These are phyloP conservation scores for Erythrophleum ivorense DNA, from an alignment of 331 rosid species.

Conservation along the genomic window DNA sequence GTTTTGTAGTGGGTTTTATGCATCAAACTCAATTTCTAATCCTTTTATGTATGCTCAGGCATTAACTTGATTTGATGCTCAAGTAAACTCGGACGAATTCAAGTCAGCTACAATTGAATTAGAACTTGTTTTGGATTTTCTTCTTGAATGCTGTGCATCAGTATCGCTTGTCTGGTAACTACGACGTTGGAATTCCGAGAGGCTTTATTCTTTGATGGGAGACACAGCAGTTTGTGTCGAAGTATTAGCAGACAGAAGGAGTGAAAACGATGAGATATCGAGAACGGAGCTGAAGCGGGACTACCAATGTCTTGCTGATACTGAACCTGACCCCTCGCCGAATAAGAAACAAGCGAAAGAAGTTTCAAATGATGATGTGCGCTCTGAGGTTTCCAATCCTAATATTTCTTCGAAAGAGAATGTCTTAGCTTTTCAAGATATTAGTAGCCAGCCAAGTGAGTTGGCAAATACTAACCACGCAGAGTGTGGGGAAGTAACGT, in stretches of 20 bases:
- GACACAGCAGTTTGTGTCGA: conserved; percentile 62
- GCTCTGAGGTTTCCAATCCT: conserved; percentile 89
- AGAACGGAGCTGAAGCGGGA: conserved; percentile 74
- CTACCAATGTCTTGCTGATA: conserved; percentile 55
- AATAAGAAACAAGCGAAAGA: conserved; percentile 78
- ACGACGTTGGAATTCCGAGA: conserved; percentile 34
- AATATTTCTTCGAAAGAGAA: conserved; percentile 64
- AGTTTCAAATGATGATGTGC: conserved; percentile 80
- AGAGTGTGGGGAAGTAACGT: conserved; percentile 83
- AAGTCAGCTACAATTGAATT: not conserved
- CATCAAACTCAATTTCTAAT: conserved; percentile 35
- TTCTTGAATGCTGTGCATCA: conserved; percentile 62
- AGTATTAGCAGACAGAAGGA: conserved; percentile 49
- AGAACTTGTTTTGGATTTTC: conserved; percentile 16
- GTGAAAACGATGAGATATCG: conserved; percentile 50
- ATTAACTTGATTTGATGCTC: conserved; percentile 22
- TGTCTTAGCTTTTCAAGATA: conserved; percentile 63
- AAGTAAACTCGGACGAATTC: conserved; percentile 28
- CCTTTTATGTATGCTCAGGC: conserved; percentile 35
- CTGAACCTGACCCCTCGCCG: conserved; percentile 50
- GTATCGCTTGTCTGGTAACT: conserved; percentile 38
- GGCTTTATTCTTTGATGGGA: conserved; percentile 67
- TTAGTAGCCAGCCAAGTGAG: conserved; percentile 76
- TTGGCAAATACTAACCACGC: conserved; percentile 48
- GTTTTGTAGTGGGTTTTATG: conserved; percentile 23